Evolutionary conservation across 371 early-diverging fungal species (phyloP), one percentile per base, ranked within the genome.

Genomic region (Rhizopus delemar): DNA sequence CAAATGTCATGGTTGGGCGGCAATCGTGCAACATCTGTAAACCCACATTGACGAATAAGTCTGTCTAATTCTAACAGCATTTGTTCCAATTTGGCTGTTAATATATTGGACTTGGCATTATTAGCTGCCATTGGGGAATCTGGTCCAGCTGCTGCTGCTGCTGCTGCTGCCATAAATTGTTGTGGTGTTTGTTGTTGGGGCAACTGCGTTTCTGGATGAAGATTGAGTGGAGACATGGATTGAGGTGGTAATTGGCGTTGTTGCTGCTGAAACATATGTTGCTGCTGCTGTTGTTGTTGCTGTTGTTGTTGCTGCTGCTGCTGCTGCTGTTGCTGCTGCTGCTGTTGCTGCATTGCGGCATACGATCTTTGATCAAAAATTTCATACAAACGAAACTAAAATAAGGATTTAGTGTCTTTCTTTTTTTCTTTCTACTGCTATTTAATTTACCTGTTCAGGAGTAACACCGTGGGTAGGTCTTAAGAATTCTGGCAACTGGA

Each of bases 1-100:
- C 87, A 86, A 48, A 94, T 82, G 36, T 92, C 91, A 59, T 94
- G 93, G 59, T 87, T 85, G 4, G 83, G 78, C 0, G 95, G 93
- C 28, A 96, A 70, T 57, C 82, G 82, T 33, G 85, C 76, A 56
- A 90, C 73, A 7, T 85, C 69, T 11, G 76, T 68, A 16, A 73
- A 70, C 12, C 80, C 74, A 9, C 75, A 78, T 45, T 78, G 81
- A 2, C 78, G 71, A 22, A 92, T 74, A 28, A 84, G 69, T 51
- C 85, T 83, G 65, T 94, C 94, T 49, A 96, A 71, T 31, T 94
- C 93, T 12, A 76, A 63, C 4, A 92, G 71, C 50, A 86, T 77
- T 59, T 83, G 83, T 39, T 82, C 75, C 58, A 88, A 76, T 59
- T 84, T 87, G 46, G 86, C 86, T 34, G 86, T 46, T 11, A 77